A percentile compares a stretch with the other conserved stretches of the same genome.
These are phyloP conservation scores for Aspergillus sp. DNA, from an alignment of 2,329 filamentous ascomycete genomes.

Conservation along the genomic window DNA sequence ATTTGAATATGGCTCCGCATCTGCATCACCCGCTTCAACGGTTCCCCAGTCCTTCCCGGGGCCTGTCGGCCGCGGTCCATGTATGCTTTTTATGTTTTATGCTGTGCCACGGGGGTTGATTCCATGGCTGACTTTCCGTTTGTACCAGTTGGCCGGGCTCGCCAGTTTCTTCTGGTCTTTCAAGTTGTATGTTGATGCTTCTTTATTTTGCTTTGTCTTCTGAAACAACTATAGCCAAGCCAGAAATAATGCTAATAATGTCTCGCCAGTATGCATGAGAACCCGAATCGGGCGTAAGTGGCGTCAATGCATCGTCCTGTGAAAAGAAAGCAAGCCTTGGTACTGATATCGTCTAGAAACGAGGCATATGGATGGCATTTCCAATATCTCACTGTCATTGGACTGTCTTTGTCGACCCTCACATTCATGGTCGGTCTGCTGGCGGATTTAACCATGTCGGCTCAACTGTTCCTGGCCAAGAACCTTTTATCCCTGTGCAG, in stretches of 20 bases:
- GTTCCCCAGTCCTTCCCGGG: constrained; percentile 35
- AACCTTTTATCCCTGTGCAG: constrained; percentile 51
- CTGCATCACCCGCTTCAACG: constrained; percentile 37
- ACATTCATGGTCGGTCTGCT: constrained; percentile 48
- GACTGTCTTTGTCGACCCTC: constrained; percentile 47
- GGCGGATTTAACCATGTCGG: constrained; percentile 48
- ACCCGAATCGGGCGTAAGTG: constrained; percentile 36
- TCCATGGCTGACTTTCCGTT: constrained; percentile 12
- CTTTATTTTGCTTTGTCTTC: no score
- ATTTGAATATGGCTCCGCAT: neutral
- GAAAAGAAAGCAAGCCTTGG: neutral
- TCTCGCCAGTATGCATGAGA: constrained; percentile 30
- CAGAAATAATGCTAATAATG: neutral
- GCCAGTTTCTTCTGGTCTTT: constrained; percentile 38
- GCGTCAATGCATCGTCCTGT: neutral
- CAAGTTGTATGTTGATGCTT: constrained; percentile 34
- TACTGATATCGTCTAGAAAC: constrained; percentile 35
- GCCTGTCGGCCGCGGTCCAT: constrained; percentile 37
- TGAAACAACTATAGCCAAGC: neutral
- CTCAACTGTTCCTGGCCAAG: constrained; percentile 47
- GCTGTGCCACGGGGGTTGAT: neutral
- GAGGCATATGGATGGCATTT: constrained; percentile 58
- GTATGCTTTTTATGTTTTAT: constrained; percentile 10
- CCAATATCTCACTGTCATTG: constrained; percentile 57
- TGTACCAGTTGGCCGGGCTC: constrained; percentile 29